Percentiles rank a stretch among this genome's conserved stretches.
phyloP scores from a whole-genome alignment of 805 yeast species.

The Nakazawaea molendinolei region DNA sequence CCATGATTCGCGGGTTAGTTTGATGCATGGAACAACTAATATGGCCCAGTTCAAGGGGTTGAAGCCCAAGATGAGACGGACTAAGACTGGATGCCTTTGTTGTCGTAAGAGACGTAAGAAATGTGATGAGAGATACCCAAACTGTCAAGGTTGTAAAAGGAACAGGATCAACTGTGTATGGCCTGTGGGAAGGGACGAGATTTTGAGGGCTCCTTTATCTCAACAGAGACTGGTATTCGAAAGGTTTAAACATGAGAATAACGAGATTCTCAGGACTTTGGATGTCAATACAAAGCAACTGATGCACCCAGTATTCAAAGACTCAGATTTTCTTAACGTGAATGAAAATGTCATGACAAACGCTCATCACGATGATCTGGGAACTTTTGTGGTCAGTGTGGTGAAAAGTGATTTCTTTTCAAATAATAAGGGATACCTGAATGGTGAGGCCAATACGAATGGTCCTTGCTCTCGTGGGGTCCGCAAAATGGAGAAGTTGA shows the following conservation, averaged over 20 bases:
- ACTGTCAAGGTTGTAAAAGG: conserved; percentile 18
- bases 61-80: conserved; percentile 1
- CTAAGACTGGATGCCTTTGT: conserved; percentile 11
- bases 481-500: no score
- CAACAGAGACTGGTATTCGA: neutral
- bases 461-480: no score
- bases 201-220: neutral
- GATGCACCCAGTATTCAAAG: neutral
- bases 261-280: conserved; percentile 1
- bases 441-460: no score
- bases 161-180: conserved; percentile 27
- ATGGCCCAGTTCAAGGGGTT: no score
- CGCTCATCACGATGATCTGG: neutral
- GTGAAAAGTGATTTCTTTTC: no score
- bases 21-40: no score
- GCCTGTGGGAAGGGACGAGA: conserved; percentile 16
- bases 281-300: neutral
- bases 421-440: no score
- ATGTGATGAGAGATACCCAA: conserved; percentile 12
- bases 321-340: neutral
- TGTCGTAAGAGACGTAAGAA: conserved; percentile 11
- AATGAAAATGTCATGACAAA: neutral
- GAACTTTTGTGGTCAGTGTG: conserved; percentile 4
- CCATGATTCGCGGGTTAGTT: no score
- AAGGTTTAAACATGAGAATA: conserved; percentile 1